Evolutionary conservation across 352 stramenopile genomes (phyloP), one percentile per base, ranked within the genome.

Genomic region (Stephanocyclus meneghinianus): DNA sequence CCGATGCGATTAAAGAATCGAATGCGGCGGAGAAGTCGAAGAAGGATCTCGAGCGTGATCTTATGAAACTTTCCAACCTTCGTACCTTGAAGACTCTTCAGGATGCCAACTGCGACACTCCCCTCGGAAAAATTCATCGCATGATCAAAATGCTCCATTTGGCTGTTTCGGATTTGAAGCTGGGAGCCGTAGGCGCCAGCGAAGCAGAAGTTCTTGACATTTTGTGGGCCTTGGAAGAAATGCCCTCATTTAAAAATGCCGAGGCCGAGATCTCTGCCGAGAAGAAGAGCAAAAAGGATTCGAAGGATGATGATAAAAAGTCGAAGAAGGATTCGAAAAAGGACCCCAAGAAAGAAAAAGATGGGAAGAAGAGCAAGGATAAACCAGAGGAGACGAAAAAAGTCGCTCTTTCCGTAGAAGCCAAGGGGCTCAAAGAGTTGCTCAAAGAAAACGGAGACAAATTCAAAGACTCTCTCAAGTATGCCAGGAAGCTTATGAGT

Each of bases 91-190:
- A 90, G 69, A 77, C 81, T 48, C 74, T 94, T 29, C 87, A 92
- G 62, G 86, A 91, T 59, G 89, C 89, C 18, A 78, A 60, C 44
- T 92, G 87, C 63, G 86, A 91, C 44, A 94, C 89, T 56, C 81
- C 77, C 10, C 70, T 81, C 32, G 89, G 89, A 67, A 90, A 91
- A 72, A 91, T 94, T 69, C 80, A 91, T 69, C 86, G 89, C 53
- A 94, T 94, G 89, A 74, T 94, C 73, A 94, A 94, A 75, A 94
- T 94, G 89, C 81, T 94, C 26, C 81, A 91, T 57, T 65, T 92
- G n/a, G 83, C 87, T 11, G 81, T 91, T 29, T 90, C 62, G 32
- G 89, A 91, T 68, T 75, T 91, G 8, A 84, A 87, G 45, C 78
- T 90, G 47, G 89, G 89, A 62, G 45, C 79, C 29, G 75, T 91